phyloP scores from a whole-genome alignment of 2,329 filamentous ascomycete genomes.

The Penicillium sp. region DNA sequence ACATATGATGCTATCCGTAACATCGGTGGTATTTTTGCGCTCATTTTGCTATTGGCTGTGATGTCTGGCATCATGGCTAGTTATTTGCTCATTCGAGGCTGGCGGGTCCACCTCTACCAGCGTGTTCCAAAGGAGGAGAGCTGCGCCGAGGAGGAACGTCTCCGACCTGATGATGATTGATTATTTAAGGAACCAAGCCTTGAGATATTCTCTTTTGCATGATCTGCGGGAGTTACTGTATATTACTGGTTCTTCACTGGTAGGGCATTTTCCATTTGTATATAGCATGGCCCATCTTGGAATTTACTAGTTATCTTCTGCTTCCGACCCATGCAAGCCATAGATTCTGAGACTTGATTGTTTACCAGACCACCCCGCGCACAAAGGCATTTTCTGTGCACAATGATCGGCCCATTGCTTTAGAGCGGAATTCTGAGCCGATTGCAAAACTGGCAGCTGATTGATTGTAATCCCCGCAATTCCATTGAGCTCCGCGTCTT shows the following conservation, averaged over 20 bases:
- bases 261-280: slow-evolving; percentile 8
- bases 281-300: slow-evolving; percentile 1
- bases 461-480: background rate
- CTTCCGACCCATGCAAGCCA: background rate
- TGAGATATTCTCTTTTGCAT: slow-evolving; percentile 2
- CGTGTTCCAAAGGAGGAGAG: slow-evolving; percentile 12
- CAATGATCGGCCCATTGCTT: background rate
- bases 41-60: slow-evolving; percentile 18
- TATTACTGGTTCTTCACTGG: slow-evolving; percentile 2
- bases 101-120: slow-evolving; percentile 25
- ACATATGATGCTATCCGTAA: slow-evolving; percentile 18
- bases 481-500: background rate
- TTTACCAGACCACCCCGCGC: background rate
- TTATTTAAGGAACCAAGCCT: background rate
- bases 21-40: slow-evolving; percentile 20
- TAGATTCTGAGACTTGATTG: background rate
- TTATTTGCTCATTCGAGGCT: slow-evolving; percentile 22
- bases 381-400: background rate
- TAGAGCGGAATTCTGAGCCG: background rate
- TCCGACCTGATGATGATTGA: slow-evolving; percentile 11
- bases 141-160: slow-evolving; percentile 13
- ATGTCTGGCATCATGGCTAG: slow-evolving; percentile 16
- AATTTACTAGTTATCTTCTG: background rate
- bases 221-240: slow-evolving; percentile 8
- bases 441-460: background rate